These are phyloP conservation scores for Pyricularia grisea DNA, from an alignment of 2,329 filamentous ascomycete species.

Conservation along the genomic window DNA sequence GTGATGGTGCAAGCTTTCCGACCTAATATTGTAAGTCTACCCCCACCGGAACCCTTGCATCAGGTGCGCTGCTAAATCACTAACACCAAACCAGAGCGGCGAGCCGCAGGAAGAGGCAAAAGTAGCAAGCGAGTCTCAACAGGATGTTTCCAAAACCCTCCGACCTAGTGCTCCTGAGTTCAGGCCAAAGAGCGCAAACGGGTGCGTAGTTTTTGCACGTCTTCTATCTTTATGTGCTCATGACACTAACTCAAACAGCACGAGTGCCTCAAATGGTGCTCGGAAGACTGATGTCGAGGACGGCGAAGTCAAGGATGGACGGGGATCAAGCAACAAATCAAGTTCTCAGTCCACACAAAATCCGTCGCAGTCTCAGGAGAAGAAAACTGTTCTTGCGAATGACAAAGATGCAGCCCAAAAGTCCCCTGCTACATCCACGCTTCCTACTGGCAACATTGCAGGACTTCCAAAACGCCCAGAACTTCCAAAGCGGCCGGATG, in stretches of 20 bases:
- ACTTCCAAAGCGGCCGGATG: conserved; percentile 21
- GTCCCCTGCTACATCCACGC: conserved; percentile 19
- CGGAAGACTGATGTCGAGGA: conserved; percentile 43
- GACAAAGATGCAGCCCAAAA: conserved; percentile 14
- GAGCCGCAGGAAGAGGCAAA: conserved; percentile 8
- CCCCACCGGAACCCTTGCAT: not conserved
- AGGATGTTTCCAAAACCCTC: conserved; percentile 21
- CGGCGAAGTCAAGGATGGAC: conserved; percentile 61
- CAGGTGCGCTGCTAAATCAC: not conserved
- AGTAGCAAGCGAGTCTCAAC: conserved; percentile 13
- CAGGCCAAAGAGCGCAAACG: conserved; percentile 37
- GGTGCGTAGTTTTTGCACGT: not conserved
- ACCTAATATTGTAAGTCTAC: conserved; percentile 48
- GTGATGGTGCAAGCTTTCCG: conserved; percentile 67
- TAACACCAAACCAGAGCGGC: conserved; percentile 9
- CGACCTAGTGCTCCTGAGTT: conserved; percentile 56
- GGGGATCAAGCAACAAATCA: conserved; percentile 16
- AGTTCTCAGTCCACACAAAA: conserved; percentile 11
- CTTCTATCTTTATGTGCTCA: not conserved
- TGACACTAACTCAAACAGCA: not conserved
- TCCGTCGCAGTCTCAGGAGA: conserved; percentile 12
- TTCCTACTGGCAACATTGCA: conserved; percentile 12
- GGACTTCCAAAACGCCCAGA: conserved; percentile 20
- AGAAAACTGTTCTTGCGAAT: conserved; percentile 8
- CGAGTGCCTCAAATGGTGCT: not conserved